Conservation (phyloP, 2,329 filamentous ascomycete species). For the Fusarium sp. region DNA sequence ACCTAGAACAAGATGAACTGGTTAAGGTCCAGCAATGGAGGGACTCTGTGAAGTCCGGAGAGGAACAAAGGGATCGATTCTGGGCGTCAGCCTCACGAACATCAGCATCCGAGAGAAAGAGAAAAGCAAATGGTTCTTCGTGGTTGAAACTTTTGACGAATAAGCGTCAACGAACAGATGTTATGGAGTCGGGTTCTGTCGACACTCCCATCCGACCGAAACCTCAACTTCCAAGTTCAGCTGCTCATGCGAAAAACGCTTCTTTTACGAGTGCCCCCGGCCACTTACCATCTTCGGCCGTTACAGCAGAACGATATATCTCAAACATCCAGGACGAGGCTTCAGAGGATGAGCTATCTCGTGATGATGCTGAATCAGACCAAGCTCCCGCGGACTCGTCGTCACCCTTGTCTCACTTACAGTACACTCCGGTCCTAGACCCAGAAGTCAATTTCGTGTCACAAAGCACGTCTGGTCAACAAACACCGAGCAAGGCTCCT, state of each 20-base stretch:
- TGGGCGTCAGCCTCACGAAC: constrained; percentile 38
- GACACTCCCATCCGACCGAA: constrained; percentile 35
- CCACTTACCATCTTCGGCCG: constrained; percentile 28
- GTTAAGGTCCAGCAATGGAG: constrained; percentile 51
- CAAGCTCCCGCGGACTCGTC: constrained; percentile 43
- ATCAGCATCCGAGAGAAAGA: constrained; percentile 38
- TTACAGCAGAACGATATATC: constrained; percentile 2
- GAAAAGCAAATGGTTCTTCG: constrained; percentile 44
- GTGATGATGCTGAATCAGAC: constrained; percentile 13
- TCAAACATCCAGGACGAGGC: background rate
- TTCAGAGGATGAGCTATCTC: constrained; percentile 33
- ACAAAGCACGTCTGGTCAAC: constrained; percentile 9
- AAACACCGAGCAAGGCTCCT: constrained; percentile 15
- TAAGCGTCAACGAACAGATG: constrained; percentile 46
- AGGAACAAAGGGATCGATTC: constrained; percentile 31
- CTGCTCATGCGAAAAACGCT: constrained; percentile 6
- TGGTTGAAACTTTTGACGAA: constrained; percentile 49
- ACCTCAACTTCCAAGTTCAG: constrained; percentile 3
- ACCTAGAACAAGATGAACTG: constrained; percentile 49
- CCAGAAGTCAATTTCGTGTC: constrained; percentile 9
- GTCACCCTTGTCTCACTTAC: constrained; percentile 46
- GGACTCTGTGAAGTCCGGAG: constrained; percentile 29
- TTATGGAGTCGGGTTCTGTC: constrained; percentile 36
- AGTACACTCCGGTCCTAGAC: constrained; percentile 5
- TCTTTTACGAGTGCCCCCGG: constrained; percentile 40